Conservation (phyloP, 352 stramenopile genomes). For the Phytophthora lateralis region DNA sequence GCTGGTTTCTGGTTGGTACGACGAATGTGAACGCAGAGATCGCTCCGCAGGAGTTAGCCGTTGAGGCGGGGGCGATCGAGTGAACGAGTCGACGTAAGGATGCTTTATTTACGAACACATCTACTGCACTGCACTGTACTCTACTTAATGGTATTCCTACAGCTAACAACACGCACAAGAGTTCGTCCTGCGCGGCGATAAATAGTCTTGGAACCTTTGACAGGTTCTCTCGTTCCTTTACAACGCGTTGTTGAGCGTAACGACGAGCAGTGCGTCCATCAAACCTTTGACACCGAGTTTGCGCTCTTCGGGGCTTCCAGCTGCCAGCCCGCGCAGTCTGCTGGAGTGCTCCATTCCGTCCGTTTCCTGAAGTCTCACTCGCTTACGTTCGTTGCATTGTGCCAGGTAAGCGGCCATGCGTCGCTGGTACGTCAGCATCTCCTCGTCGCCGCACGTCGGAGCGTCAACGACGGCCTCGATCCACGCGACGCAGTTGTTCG, state of each 20-base stretch:
- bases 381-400: constrained; percentile 26
- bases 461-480: constrained; percentile 22
- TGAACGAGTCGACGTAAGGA: neutral
- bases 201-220: constrained; percentile 16
- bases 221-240: neutral
- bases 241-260: constrained; percentile 35
- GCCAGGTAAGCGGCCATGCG: constrained; percentile 24
- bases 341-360: constrained; percentile 5
- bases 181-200: constrained; percentile 7
- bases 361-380: constrained; percentile 14
- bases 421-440: constrained; percentile 29
- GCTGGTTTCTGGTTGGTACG: too few relatives aligned
- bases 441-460: constrained; percentile 24
- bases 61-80: neutral
- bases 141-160: constrained; percentile 1
- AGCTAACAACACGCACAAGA: neutral
- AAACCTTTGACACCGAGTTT: constrained; percentile 33
- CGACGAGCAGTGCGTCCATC: constrained; percentile 33
- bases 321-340: constrained; percentile 23
- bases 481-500: constrained; percentile 24
- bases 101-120: neutral
- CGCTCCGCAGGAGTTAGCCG: too few relatives aligned
- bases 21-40: too few relatives aligned
- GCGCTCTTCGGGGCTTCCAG: constrained; percentile 1
- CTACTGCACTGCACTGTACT: neutral